Evolutionary conservation across 306 rosid genomes (phyloP).

Genomic region (Quillaja saponaria): DNA sequence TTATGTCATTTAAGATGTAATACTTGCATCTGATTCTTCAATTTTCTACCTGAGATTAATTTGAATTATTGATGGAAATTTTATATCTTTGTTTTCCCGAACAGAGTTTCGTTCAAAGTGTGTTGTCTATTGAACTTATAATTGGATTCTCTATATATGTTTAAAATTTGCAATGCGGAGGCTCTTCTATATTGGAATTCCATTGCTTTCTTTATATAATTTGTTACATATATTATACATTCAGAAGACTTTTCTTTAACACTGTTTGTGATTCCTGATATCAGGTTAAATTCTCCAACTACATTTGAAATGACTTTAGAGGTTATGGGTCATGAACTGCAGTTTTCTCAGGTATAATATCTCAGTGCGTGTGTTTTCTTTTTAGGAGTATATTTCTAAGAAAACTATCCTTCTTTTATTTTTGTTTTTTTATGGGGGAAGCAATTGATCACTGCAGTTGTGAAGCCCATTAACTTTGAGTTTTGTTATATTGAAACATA

Average conservation of each 20-base stretch:
- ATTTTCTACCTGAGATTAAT: constrained; percentile 1
- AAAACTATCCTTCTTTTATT: not conserved
- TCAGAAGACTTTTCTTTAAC: too few relatives aligned
- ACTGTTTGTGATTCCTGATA: too few relatives aligned
- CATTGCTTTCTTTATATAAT: constrained; percentile 1
- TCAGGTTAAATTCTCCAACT: constrained; percentile 79
- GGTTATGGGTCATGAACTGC: constrained; percentile 78
- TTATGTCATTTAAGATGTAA: constrained; percentile 10
- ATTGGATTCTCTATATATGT: too few relatives aligned
- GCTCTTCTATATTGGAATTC: constrained; percentile 3
- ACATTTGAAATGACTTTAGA: constrained; percentile 87
- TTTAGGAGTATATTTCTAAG: not conserved
- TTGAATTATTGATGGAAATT: not conserved
- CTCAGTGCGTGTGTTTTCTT: not conserved
- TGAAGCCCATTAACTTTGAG: constrained; percentile 6
- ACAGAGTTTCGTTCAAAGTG: constrained; percentile 2
- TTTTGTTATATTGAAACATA: constrained; percentile 6
- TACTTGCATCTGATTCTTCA: not conserved
- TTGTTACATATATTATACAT: not conserved
- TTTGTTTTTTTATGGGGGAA: not conserved
- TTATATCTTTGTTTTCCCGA: not conserved
- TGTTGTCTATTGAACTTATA: not conserved
- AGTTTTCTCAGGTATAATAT: constrained; percentile 67
- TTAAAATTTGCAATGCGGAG: too few relatives aligned
- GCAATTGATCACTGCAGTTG: constrained; percentile 2